phyloP scores from a whole-genome alignment of 768 basidiomycete genomes.

The Ephemerocybe angulata region DNA sequence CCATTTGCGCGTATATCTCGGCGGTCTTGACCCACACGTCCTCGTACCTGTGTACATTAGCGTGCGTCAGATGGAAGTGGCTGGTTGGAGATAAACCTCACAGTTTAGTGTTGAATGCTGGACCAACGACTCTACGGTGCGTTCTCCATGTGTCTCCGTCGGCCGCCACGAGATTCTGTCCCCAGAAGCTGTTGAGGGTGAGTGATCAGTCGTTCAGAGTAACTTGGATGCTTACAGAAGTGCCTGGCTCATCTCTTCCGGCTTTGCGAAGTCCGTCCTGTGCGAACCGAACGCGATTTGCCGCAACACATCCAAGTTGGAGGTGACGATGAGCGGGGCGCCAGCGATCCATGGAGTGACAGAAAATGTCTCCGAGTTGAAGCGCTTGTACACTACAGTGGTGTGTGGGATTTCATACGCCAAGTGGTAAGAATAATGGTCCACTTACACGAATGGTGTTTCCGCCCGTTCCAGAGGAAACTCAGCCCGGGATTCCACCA shows the following conservation, averaged over 20 bases:
- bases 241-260: conserved; percentile 25
- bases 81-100: conserved; percentile 14
- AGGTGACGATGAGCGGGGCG: conserved; percentile 34
- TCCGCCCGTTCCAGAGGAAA: conserved; percentile 36
- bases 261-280: conserved; percentile 39
- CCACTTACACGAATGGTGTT: conserved; percentile 23
- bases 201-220: not conserved
- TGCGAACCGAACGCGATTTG: conserved; percentile 40
- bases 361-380: conserved; percentile 37
- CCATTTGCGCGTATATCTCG: conserved; percentile 38
- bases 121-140: conserved; percentile 42
- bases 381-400: conserved; percentile 33
- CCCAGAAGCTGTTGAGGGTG: conserved; percentile 34
- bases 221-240: conserved; percentile 25
- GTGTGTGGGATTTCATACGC: not conserved
- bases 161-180: conserved; percentile 40
- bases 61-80: not conserved
- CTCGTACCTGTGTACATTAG: conserved; percentile 28
- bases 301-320: conserved; percentile 44
- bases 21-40: conserved; percentile 39
- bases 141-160: conserved; percentile 44
- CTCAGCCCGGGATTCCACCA: conserved; percentile 42
- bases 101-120: conserved; percentile 42
- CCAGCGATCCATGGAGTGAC: conserved; percentile 39
- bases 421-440: not conserved